Evolutionary conservation across 805 yeast species (phyloP), one percentile per base, ranked within the genome.

Genomic region (Candida morakotiae): DNA sequence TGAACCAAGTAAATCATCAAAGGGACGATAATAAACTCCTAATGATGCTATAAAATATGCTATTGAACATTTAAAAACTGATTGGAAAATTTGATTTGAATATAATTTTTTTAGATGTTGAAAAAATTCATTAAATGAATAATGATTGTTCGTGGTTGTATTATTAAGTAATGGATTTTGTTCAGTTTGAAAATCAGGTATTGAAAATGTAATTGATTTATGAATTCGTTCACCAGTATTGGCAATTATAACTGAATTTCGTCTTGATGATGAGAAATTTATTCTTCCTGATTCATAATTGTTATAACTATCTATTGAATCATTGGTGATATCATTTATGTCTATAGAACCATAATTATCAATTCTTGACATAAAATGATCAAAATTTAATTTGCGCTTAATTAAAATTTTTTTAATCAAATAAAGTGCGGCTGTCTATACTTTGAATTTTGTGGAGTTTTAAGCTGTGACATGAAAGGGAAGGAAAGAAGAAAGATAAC

Each of bases 31-130:
- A 55, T 81, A 84, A 13, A 86, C 93, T 1, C 81, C 85, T 39
- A 83, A 51, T 0, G 94, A 81, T 1, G 88, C 91, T 1, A 85
- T 41, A 8, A 81, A 61, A 52, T 87, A 87, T 1, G 93, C 83
- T n/a, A 85, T 40, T 0, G 89, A 69, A 48, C 91, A 83, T 47
- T 85, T 84, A 31, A 81, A 34, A 2, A 76, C 78, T 28, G 46
- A 55, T 17, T 55, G 50, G 33, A 45, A 45, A 13, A 40, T 20
- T 11, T 55, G 53, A 32, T 49, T 42, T 26, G 40, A 23, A 35
- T 48, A 51, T 5, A 38, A 5, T 16, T 11, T 15, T 13, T 18
- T 15, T 15, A 36, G 4, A 10, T 13, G 10, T 9, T 28, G 9
- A 14, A 9, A 8, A 9, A 11, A 9, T 28, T 28, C 16, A 16